Percentiles rank a stretch among this genome's conserved stretches.
Conservation (phyloP, 805 yeast genomes). For the Yarrowia divulgata region DNA sequence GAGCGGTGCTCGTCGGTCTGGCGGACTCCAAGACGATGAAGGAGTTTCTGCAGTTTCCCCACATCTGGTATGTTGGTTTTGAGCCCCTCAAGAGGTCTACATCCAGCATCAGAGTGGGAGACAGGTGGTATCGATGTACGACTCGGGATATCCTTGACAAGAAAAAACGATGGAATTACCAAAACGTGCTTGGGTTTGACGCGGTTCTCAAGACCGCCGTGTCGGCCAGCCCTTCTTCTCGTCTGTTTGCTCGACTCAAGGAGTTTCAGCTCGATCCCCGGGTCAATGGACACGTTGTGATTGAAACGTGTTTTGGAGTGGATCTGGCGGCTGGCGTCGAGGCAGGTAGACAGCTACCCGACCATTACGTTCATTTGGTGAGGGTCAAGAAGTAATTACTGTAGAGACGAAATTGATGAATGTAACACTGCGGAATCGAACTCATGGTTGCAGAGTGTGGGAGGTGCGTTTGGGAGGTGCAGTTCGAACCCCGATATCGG, state of each 20-base stretch:
- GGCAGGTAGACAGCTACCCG: background rate
- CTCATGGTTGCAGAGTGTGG: too few relatives aligned
- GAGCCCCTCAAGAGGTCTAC: background rate
- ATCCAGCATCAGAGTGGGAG: background rate
- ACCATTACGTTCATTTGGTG: background rate
- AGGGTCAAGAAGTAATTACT: background rate
- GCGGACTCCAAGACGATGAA: background rate
- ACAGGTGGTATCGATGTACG: background rate
- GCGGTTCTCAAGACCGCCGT: background rate
- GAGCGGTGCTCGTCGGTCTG: background rate
- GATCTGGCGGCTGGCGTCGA: background rate
- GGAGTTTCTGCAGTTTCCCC: background rate
- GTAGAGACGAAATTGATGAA: too few relatives aligned
- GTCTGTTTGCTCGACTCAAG: background rate
- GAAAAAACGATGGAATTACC: background rate
- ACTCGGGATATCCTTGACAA: background rate
- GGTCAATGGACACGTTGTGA: background rate
- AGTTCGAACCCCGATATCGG: background rate
- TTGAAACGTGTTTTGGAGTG: background rate
- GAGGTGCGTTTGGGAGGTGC: too few relatives aligned
- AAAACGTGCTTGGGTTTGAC: background rate
- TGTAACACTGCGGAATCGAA: too few relatives aligned
- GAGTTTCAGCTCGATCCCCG: background rate
- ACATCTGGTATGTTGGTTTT: conserved; percentile 8
- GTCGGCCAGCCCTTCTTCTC: background rate